Base-by-base conservation (phyloP, 23 red algal genomes). In the Cyanidioschyzon merolae region DNA sequence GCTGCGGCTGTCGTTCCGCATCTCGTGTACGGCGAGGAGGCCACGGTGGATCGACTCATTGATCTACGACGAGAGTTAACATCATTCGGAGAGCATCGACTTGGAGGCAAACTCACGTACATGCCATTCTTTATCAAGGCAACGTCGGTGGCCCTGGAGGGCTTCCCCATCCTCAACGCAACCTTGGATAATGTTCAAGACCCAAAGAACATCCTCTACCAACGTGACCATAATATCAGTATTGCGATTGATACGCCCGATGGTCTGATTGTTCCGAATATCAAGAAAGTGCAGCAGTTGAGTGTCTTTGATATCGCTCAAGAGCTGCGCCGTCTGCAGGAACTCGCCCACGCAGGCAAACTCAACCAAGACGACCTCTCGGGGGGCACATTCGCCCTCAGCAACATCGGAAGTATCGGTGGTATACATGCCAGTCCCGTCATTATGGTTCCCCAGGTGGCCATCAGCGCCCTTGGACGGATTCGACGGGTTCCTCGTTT, bases 91-190 rank as follows among this genome's bases (percentile, higher is more conserved):
- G 58, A 75, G 30, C 0, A 58, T 12, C 30, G 37, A 30, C 7
- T 29, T 25, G 38, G 37, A 3, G 34, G 83, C 37, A 59, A 75
- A 39, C 63, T 89, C 51, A 89, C 80, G 0, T 84, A 67, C 58
- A 68, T 89, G 68, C 86, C 86, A 25, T 79, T 89, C 68, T 81
- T 89, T 37, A 32, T 89, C 86, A 86, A 85, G 34, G 86, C 86
- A 2, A 85, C 80, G 38, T 89, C 86, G 7, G 39, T 84, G 80
- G 74, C 79, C 39, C 82, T 89, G 32, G 54, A 37, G 54, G 75
- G 37, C 24, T 85, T 79, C 67, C 86, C 86, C 30, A 76, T 85
- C 39, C 76, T 89, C 32, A 89, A 89, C 68, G 59, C 79, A 0
- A 40, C 67, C 38, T 37, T 89, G 27, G 82, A 86, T 40, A 1